These are phyloP conservation scores for Yamadazyma conglobata DNA, from an alignment of 1,139 yeast genomes.

Conservation along the genomic window DNA sequence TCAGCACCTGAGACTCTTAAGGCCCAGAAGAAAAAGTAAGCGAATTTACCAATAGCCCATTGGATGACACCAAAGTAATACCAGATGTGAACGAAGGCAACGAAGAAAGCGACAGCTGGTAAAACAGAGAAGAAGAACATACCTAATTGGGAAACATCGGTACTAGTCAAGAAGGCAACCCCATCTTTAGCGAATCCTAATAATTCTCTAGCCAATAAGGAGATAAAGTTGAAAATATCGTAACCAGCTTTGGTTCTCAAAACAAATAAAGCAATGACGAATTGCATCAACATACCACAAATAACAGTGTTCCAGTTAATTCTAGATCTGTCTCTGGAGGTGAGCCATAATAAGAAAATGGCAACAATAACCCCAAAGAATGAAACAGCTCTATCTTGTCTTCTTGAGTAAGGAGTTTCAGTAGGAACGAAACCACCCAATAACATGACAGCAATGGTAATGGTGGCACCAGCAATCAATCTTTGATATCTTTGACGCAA, in stretches of 20 bases:
- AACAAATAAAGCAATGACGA: constrained; percentile 58
- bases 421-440: constrained; percentile 56
- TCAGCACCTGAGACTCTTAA: constrained; percentile 64
- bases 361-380: constrained; percentile 57
- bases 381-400: constrained; percentile 57
- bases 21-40: constrained; percentile 60
- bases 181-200: constrained; percentile 62
- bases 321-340: constrained; percentile 45
- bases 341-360: constrained; percentile 39
- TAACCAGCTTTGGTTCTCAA: constrained; percentile 60
- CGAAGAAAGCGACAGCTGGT: constrained; percentile 63
- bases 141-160: constrained; percentile 35
- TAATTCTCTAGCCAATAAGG: constrained; percentile 56
- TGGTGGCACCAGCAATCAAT: constrained; percentile 41
- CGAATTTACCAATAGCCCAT: constrained; percentile 60
- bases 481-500: constrained; percentile 38
- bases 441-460: constrained; percentile 47
- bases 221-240: constrained; percentile 62
- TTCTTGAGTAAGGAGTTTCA: constrained; percentile 46
- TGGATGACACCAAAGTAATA: constrained; percentile 60
- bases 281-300: constrained; percentile 62
- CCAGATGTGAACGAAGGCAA: constrained; percentile 60
- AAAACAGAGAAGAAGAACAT: constrained; percentile 59
- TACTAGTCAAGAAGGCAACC: constrained; percentile 55
- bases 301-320: constrained; percentile 63